These are phyloP conservation scores for Neofusicoccum ribis DNA, from an alignment of 2,329 filamentous ascomycete genomes.

Conservation along the genomic window DNA sequence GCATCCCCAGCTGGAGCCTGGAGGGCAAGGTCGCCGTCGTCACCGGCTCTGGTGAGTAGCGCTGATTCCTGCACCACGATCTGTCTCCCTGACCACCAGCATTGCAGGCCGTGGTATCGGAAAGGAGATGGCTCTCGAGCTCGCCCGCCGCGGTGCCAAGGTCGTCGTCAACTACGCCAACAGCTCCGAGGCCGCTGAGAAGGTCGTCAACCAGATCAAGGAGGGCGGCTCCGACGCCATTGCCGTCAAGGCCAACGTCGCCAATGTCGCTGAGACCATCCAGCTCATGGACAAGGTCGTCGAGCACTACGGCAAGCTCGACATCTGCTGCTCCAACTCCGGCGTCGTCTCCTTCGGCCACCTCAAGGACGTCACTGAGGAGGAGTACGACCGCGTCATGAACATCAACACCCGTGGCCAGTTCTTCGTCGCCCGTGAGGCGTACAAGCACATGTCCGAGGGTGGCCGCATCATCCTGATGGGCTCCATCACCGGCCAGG, in stretches of 20 bases:
- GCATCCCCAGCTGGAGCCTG: constrained; percentile 51
- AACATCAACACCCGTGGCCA: constrained; percentile 63
- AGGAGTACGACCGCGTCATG: constrained; percentile 61
- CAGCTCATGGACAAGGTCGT: constrained; percentile 64
- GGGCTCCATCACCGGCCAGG: constrained; percentile 59
- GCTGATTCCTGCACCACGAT: background rate
- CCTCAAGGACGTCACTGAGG: constrained; percentile 55
- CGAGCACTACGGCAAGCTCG: constrained; percentile 62
- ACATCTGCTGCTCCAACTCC: constrained; percentile 71
- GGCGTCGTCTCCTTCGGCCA: constrained; percentile 58
- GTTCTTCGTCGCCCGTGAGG: constrained; percentile 62
- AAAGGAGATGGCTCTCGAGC: constrained; percentile 65
- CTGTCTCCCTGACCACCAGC: background rate
- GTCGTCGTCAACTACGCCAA: constrained; percentile 70
- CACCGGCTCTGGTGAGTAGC: constrained; percentile 50
- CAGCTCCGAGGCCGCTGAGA: constrained; percentile 63
- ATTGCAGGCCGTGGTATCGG: constrained; percentile 63
- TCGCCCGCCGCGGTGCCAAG: constrained; percentile 65
- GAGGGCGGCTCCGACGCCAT: constrained; percentile 62
- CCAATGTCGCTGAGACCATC: constrained; percentile 63
- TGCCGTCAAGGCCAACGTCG: constrained; percentile 68
- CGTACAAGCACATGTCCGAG: constrained; percentile 54
- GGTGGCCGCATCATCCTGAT: constrained; percentile 56
- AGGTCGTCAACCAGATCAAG: constrained; percentile 67
- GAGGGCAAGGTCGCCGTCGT: constrained; percentile 57